A percentile compares a stretch with the other conserved stretches of the same genome.
phyloP scores from a whole-genome alignment of 345 rosid species.

The Aquilaria sinensis region DNA sequence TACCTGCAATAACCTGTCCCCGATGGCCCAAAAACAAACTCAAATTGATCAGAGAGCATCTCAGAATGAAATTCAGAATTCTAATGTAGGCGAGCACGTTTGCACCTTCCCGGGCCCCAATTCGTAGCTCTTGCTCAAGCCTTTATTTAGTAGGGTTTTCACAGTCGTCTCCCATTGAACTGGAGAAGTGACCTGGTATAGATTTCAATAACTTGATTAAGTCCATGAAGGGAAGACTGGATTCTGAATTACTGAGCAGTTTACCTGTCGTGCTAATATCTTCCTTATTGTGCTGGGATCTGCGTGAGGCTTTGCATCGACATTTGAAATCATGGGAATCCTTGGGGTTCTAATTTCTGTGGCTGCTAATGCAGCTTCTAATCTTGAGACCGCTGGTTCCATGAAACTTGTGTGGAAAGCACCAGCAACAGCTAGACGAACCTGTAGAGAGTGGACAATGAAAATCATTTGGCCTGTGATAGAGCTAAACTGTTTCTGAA shows the following conservation, averaged over 20 bases:
- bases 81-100: not conserved
- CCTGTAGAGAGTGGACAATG: constrained; percentile 31
- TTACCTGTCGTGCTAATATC: constrained; percentile 80
- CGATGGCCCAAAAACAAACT: constrained; percentile 7
- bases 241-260: not conserved
- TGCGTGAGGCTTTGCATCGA: constrained; percentile 90
- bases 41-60: constrained; percentile 2
- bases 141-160: constrained; percentile 63
- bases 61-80: not conserved
- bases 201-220: constrained; percentile 2
- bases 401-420: constrained; percentile 96
- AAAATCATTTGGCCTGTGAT: not conserved
- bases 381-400: constrained; percentile 97
- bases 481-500: not conserved
- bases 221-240: not conserved
- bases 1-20: constrained; percentile 89
- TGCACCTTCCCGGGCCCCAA: constrained; percentile 97
- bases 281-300: constrained; percentile 88
- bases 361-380: constrained; percentile 82
- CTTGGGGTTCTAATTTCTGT: constrained; percentile 73
- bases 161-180: constrained; percentile 99
- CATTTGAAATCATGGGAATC: constrained; percentile 94
- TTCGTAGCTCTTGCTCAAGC: constrained; percentile 78
- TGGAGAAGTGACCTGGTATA: constrained; percentile 89
- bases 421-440: constrained; percentile 94